These are phyloP conservation scores for Spiraea crenata DNA, from an alignment of 331 rosid genomes.

Conservation along the genomic window DNA sequence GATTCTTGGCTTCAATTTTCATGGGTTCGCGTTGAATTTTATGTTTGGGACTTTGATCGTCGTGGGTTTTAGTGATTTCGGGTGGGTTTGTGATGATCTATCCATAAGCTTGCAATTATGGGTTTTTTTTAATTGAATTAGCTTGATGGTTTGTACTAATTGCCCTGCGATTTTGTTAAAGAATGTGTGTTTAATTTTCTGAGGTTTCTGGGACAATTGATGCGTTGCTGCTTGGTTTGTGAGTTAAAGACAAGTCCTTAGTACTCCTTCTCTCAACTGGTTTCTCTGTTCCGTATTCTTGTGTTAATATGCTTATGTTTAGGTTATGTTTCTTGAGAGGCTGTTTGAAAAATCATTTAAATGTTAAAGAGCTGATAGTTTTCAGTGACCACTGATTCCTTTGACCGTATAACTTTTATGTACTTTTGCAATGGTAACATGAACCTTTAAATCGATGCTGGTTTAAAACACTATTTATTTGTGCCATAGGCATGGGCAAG, in stretches of 20 bases:
- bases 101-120: neutral
- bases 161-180: neutral
- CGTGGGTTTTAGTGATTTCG: neutral
- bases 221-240: neutral
- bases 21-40: neutral
- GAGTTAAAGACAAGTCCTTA: neutral
- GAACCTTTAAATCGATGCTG: no score
- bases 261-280: slow-evolving; percentile 22
- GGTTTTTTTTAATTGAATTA: neutral
- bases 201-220: neutral
- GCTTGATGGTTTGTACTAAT: neutral
- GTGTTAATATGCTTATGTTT: neutral
- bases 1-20: neutral
- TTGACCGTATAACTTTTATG: neutral
- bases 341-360: neutral
- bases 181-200: neutral
- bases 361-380: neutral
- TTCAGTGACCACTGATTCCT: neutral
- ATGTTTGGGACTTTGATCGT: neutral
- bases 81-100: neutral
- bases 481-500: no score
- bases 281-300: neutral
- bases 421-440: neutral
- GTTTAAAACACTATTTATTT: no score
- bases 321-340: neutral